Conservation (phyloP, 768 basidiomycete species). For the Dioszegia crocea region DNA sequence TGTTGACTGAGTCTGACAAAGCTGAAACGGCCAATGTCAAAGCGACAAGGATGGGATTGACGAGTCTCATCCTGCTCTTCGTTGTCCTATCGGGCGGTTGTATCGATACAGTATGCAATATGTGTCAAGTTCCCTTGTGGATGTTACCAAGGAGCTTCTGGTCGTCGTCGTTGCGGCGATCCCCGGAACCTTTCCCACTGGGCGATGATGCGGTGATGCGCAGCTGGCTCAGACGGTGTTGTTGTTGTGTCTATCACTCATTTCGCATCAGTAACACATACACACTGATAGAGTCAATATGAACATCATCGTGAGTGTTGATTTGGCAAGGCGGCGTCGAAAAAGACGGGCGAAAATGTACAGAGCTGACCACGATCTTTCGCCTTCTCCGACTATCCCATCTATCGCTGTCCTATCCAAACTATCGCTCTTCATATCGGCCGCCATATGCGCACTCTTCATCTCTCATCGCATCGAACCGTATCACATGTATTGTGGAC, state of each 20-base stretch:
- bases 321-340: background rate
- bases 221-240: background rate
- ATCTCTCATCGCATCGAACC: background rate
- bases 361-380: background rate
- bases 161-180: background rate
- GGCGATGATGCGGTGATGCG: too few species aligned
- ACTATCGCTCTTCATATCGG: background rate
- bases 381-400: background rate
- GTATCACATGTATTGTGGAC: background rate
- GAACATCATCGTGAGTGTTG: conserved; percentile 51
- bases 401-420: background rate
- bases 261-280: background rate
- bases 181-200: background rate
- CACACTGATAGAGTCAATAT: conserved; percentile 26
- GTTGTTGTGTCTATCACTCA: background rate
- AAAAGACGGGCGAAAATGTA: background rate
- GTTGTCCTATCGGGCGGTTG: too few species aligned
- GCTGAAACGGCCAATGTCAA: conserved; percentile 9
- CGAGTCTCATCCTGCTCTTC: too few species aligned
- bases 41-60: conserved; percentile 16
- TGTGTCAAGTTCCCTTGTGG: background rate
- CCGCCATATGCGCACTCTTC: background rate
- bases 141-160: background rate
- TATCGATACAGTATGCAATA: background rate
- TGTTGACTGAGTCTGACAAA: background rate